Evolutionary conservation across 1,139 yeast genomes (phyloP).

Genomic region (Pichia sp.): DNA sequence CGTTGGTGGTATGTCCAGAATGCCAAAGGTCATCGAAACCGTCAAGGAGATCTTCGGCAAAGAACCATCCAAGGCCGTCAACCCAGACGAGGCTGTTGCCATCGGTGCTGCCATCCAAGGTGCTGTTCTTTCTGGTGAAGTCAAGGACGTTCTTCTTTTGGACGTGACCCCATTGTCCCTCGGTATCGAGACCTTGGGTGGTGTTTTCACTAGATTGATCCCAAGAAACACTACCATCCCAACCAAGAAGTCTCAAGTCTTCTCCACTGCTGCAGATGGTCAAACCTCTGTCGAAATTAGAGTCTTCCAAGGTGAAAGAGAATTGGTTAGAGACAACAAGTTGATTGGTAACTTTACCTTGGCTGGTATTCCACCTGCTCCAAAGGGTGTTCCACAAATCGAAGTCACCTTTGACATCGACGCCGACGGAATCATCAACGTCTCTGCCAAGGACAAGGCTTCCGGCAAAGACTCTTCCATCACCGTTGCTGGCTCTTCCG

Average conservation of each 20-base stretch:
- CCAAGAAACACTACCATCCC: slow-evolving; percentile 98
- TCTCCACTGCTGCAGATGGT: slow-evolving; percentile 98
- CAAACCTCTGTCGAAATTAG: slow-evolving; percentile 98
- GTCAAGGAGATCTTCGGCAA: slow-evolving; percentile 89
- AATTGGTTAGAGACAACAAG: slow-evolving; percentile 97
- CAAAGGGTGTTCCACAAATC: slow-evolving; percentile 99
- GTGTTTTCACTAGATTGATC: slow-evolving; percentile 95
- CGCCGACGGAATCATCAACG: slow-evolving; percentile 98
- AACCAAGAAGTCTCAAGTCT: slow-evolving; percentile 93
- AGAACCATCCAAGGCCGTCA: slow-evolving; percentile 97
- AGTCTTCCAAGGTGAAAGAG: slow-evolving; percentile 99
- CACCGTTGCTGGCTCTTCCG: slow-evolving; percentile 98
- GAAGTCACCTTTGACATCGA: slow-evolving; percentile 97
- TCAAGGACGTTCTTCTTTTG: slow-evolving; percentile 86
- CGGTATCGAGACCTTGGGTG: slow-evolving; percentile 98
- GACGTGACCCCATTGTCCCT: slow-evolving; percentile 97
- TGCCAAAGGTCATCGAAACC: slow-evolving; percentile 99
- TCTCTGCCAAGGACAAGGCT: slow-evolving; percentile 97
- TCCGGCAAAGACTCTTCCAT: slow-evolving; percentile 97
- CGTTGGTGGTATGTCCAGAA: slow-evolving; percentile 99
- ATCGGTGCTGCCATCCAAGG: slow-evolving; percentile 99
- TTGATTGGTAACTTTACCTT: slow-evolving; percentile 96
- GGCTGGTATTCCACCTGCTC: slow-evolving; percentile 97
- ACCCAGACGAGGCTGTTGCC: slow-evolving; percentile 99
- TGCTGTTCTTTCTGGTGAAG: slow-evolving; percentile 98